Conservation (phyloP, 148 eudicot species). For the Diospyros lotus region DNA sequence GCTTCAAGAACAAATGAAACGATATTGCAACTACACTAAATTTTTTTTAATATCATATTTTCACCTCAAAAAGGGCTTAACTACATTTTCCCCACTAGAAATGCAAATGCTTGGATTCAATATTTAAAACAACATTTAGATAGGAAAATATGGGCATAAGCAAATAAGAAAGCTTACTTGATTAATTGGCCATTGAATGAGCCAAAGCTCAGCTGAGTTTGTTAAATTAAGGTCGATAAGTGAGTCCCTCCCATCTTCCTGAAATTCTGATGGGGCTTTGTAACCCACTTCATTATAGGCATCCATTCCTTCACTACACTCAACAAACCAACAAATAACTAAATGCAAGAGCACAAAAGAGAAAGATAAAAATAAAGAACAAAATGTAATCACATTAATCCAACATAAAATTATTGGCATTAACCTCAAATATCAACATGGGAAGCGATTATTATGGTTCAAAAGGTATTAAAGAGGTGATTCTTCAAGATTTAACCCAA, state of each 20-base stretch:
- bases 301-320: constrained; percentile 13
- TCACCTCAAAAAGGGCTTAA: background rate
- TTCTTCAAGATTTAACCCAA: no score
- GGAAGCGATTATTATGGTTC: no score
- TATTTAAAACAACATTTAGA: background rate
- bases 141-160: background rate
- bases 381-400: no score
- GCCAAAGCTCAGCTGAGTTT: constrained; percentile 70
- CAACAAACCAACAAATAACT: background rate
- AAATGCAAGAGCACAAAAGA: background rate
- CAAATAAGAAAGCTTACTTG: constrained; percentile 30
- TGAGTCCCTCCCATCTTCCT: constrained; percentile 46
- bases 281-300: constrained; percentile 20
- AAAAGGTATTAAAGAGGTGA: no score
- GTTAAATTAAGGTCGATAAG: constrained; percentile 43
- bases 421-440: no score
- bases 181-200: constrained; percentile 65
- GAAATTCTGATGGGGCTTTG: constrained; percentile 38
- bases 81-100: background rate
- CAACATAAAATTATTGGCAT: no score
- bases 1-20: background rate
- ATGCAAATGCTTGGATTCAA: background rate
- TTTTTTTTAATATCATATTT: background rate
- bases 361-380: no score
- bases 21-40: background rate